Percentiles rank a stretch among this genome's conserved stretches.
Conservation (phyloP, 2,329 filamentous ascomycete genomes). For the Dothiorella sarmentorum region DNA sequence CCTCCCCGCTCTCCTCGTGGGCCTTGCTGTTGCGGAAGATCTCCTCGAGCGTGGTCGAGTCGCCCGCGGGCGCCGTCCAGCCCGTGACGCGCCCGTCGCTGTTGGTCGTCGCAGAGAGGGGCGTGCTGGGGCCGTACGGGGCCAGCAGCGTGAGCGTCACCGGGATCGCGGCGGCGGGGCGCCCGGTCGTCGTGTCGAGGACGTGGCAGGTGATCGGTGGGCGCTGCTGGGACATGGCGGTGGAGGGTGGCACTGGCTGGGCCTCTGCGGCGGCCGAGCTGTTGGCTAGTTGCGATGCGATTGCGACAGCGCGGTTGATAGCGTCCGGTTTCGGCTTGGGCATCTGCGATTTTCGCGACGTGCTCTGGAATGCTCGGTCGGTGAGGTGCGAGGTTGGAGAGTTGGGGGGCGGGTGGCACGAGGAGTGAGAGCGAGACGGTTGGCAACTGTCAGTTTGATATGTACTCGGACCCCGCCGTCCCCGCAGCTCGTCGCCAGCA, state of each 20-base stretch:
- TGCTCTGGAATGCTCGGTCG: no score
- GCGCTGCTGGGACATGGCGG: conserved; percentile 16
- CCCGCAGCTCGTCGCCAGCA: conserved; percentile 11
- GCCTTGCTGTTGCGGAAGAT: conserved; percentile 21
- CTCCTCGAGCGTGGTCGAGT: conserved; percentile 15
- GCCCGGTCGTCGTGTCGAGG: conserved; percentile 74
- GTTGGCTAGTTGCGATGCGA: conserved; percentile 7
- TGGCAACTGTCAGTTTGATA: not conserved
- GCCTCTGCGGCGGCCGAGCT: not conserved
- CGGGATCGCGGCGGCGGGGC: conserved; percentile 62
- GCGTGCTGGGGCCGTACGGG: conserved; percentile 31
- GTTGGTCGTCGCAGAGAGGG: conserved; percentile 56
- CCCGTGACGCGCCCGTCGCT: conserved; percentile 68
- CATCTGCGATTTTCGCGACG: no score
- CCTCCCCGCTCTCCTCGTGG: conserved; percentile 21
- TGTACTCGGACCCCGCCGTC: conserved; percentile 11
- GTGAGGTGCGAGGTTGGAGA: not conserved
- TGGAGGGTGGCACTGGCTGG: conserved; percentile 5
- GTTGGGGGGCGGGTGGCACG: not conserved
- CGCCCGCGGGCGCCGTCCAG: conserved; percentile 48
- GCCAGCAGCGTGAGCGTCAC: conserved; percentile 58
- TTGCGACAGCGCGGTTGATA: conserved; percentile 13
- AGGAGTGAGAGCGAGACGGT: not conserved
- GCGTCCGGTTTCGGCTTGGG: conserved; percentile 11
- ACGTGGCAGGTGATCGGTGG: conserved; percentile 79